These are phyloP conservation scores for Pichia occidentalis DNA, from an alignment of 805 yeast genomes.

Conservation along the genomic window DNA sequence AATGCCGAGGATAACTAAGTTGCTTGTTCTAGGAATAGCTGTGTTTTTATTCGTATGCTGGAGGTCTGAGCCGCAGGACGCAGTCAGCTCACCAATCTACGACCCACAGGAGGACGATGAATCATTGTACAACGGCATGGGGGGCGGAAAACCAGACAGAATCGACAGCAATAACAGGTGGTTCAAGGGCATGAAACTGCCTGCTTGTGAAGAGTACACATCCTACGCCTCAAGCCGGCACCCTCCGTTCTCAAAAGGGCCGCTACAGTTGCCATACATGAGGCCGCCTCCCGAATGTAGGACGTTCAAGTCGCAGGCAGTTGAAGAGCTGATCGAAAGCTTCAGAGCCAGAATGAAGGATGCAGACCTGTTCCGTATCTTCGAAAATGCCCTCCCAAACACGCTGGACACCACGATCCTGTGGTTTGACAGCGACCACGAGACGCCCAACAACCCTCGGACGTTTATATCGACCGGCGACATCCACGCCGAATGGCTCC, in stretches of 20 bases:
- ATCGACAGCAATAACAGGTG: conserved; percentile 8
- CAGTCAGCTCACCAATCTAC: too few relatives aligned
- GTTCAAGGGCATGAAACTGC: conserved; percentile 19
- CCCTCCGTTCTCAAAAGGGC: conserved; percentile 53
- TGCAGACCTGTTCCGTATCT: conserved; percentile 62
- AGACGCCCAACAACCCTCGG: conserved; percentile 38
- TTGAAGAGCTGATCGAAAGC: conserved; percentile 54
- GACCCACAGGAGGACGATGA: too few relatives aligned
- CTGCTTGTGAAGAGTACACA: conserved; percentile 54
- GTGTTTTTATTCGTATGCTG: too few relatives aligned
- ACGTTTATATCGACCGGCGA: conserved; percentile 88
- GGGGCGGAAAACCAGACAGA: too few relatives aligned
- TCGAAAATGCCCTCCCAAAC: conserved; percentile 82
- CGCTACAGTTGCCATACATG: conserved; percentile 57
- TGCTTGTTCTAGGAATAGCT: too few relatives aligned
- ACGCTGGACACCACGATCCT: conserved; percentile 82
- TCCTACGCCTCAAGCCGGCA: conserved; percentile 52
- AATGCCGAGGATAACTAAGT: too few relatives aligned
- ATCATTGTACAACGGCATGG: too few relatives aligned
- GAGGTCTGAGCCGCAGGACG: too few relatives aligned
- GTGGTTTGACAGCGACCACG: conserved; percentile 49
- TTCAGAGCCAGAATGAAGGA: conserved; percentile 45
- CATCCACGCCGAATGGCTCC: conserved; percentile 87
- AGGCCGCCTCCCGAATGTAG: conserved; percentile 69
- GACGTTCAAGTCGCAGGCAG: conserved; percentile 56